phyloP scores from a whole-genome alignment of 805 yeast genomes.

The Saccharomycopsis olivae region DNA sequence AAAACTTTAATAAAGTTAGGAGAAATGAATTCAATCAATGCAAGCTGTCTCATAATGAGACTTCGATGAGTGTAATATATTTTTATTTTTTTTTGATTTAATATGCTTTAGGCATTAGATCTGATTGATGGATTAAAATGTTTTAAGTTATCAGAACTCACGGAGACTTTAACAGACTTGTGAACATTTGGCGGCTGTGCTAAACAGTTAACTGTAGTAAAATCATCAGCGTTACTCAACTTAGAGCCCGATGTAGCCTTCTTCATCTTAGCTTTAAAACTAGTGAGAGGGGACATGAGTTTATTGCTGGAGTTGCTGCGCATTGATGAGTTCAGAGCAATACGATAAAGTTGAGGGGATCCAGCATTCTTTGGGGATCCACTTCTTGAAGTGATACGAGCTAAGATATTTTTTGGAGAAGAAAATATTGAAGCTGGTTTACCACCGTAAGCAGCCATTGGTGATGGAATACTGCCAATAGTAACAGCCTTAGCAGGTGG shows the following conservation, averaged over 20 bases:
- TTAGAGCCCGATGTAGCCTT: background rate
- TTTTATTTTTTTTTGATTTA: no score
- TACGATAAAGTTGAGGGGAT: slow-evolving; percentile 16
- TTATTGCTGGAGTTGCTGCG: slow-evolving; percentile 3
- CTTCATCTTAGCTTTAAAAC: slow-evolving; percentile 11
- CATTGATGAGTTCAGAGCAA: slow-evolving; percentile 13
- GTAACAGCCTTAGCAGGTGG: slow-evolving; percentile 15
- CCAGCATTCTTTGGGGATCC: slow-evolving; percentile 5
- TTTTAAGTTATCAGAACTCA: slow-evolving; percentile 14
- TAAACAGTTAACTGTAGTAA: slow-evolving; percentile 9
- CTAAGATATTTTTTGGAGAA: slow-evolving; percentile 15
- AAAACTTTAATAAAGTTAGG: no score
- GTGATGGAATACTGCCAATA: slow-evolving; percentile 5
- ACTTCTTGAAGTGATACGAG: slow-evolving; percentile 10
- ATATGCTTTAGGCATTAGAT: no score
- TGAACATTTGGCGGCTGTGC: slow-evolving; percentile 15
- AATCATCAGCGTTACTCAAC: no score
- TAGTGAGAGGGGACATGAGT: slow-evolving; percentile 13
- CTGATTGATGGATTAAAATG: slow-evolving; percentile 10
- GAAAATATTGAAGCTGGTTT: slow-evolving; percentile 13
- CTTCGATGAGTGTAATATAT: no score
- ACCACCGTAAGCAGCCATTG: slow-evolving; percentile 4
- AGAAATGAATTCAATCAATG: no score
- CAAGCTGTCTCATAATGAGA: no score
- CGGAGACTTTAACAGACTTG: slow-evolving; percentile 11